Conservation (phyloP, 805 yeast genomes). For the Wilhelminamyces savonicus region DNA sequence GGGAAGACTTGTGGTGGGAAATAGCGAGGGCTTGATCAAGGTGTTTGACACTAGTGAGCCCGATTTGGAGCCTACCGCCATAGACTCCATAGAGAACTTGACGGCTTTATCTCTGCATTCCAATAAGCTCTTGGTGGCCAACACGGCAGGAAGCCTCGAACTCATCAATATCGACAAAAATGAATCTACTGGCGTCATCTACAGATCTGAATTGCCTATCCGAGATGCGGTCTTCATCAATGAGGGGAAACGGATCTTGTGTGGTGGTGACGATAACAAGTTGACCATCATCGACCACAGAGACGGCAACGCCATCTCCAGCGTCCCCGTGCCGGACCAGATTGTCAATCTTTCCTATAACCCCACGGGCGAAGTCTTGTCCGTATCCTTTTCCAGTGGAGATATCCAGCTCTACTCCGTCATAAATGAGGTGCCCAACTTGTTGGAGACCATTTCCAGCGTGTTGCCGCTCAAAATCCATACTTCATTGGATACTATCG, state of each 20-base stretch:
- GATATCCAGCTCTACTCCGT: slow-evolving; percentile 49
- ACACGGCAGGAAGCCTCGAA: slow-evolving; percentile 39
- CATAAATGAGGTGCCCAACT: slow-evolving; percentile 49
- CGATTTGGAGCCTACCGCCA: slow-evolving; percentile 54
- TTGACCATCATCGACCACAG: slow-evolving; percentile 41
- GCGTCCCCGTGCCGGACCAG: slow-evolving; percentile 45
- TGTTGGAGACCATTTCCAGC: slow-evolving; percentile 38
- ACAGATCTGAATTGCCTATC: slow-evolving; percentile 39
- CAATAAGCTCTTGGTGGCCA: slow-evolving; percentile 24
- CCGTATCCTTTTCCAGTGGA: slow-evolving; percentile 58
- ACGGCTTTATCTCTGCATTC: slow-evolving; percentile 32
- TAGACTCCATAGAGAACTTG: slow-evolving; percentile 44
- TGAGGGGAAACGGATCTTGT: slow-evolving; percentile 49
- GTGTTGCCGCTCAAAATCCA: slow-evolving; percentile 33
- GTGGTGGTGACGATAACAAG: slow-evolving; percentile 66
- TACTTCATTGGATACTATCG: slow-evolving; percentile 27
- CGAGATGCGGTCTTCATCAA: slow-evolving; percentile 55
- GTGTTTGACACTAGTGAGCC: slow-evolving; percentile 41
- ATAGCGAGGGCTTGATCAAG: slow-evolving; percentile 49
- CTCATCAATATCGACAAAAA: slow-evolving; percentile 25
- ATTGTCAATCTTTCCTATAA: slow-evolving; percentile 51
- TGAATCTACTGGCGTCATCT: slow-evolving; percentile 30
- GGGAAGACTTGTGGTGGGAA: slow-evolving; percentile 43
- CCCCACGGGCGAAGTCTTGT: slow-evolving; percentile 47
- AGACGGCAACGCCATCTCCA: slow-evolving; percentile 21